Conservation (phyloP, 495 filamentous ascomycete genomes). For the Letharia lupina region DNA sequence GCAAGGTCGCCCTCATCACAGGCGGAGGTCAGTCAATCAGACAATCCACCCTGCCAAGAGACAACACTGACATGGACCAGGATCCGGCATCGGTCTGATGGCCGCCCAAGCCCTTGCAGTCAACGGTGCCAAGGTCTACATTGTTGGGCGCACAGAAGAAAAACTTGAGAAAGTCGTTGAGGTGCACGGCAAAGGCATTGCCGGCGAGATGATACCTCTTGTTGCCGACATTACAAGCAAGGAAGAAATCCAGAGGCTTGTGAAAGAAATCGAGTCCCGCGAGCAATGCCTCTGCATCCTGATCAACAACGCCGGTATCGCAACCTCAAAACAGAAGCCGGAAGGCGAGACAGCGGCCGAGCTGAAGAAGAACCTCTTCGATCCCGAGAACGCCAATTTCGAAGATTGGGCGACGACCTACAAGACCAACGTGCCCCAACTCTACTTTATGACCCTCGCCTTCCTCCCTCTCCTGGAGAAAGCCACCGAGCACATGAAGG, state of each 20-base stretch:
- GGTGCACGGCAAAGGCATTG: constrained; percentile 37
- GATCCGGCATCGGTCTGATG: constrained; percentile 47
- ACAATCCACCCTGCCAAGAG: no score
- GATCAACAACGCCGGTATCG: constrained; percentile 51
- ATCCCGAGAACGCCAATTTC: constrained; percentile 32
- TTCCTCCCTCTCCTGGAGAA: constrained; percentile 37
- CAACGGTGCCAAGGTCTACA: constrained; percentile 54
- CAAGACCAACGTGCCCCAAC: constrained; percentile 42
- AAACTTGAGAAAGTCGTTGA: constrained; percentile 48
- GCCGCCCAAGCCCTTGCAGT: constrained; percentile 50
- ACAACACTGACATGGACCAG: constrained; percentile 17
- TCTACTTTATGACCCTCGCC: constrained; percentile 40
- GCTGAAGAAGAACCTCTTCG: constrained; percentile 50
- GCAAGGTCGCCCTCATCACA: constrained; percentile 48
- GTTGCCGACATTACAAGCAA: constrained; percentile 44
- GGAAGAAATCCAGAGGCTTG: constrained; percentile 37
- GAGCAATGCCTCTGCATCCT: constrained; percentile 44
- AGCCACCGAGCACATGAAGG: constrained; percentile 39
- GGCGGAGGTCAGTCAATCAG: constrained; percentile 31
- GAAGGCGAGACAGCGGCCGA: constrained; percentile 37
- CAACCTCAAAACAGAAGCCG: constrained; percentile 27
- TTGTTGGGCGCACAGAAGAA: constrained; percentile 47
- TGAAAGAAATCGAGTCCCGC: constrained; percentile 35
- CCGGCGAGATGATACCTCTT: constrained; percentile 50
- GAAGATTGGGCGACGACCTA: constrained; percentile 42